Evolutionary conservation across 2,329 filamentous ascomycete species (phyloP).

Genomic region (Aspergillus candidus): DNA sequence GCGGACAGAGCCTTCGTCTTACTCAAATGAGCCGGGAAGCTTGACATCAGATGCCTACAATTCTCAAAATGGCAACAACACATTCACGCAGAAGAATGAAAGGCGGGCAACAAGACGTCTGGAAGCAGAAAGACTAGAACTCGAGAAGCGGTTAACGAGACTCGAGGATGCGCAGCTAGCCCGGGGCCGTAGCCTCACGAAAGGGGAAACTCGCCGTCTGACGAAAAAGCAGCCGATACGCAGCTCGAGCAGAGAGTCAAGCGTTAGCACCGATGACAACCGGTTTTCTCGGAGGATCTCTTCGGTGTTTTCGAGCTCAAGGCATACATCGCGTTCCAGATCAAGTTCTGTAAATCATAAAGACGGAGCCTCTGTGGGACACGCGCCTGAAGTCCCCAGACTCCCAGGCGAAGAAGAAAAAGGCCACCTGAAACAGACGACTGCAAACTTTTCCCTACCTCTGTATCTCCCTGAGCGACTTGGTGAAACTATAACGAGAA

Average conservation of each 20-base stretch:
- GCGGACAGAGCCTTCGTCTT: slow-evolving; percentile 6
- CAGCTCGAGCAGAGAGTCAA: slow-evolving; percentile 27
- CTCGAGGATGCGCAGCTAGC: slow-evolving; percentile 21
- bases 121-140: slow-evolving; percentile 28
- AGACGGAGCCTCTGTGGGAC: slow-evolving; percentile 8
- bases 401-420: slow-evolving; percentile 10
- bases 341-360: slow-evolving; percentile 20
- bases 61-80: slow-evolving; percentile 18
- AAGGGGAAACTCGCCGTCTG: slow-evolving; percentile 25
- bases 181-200: slow-evolving; percentile 9
- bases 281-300: slow-evolving; percentile 20
- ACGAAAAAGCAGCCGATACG: slow-evolving; percentile 31
- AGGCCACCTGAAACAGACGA: background rate
- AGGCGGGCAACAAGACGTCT: slow-evolving; percentile 26
- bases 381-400: background rate
- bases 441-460: background rate
- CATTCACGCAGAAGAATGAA: slow-evolving; percentile 18
- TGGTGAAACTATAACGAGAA: too few relatives aligned
- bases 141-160: slow-evolving; percentile 17
- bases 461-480: too few relatives aligned
- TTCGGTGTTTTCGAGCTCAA: slow-evolving; percentile 23
- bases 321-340: slow-evolving; percentile 23
- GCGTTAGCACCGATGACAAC: slow-evolving; percentile 22
- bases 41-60: slow-evolving; percentile 10
- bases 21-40: slow-evolving; percentile 2